Evolutionary conservation across 768 basidiomycete genomes (phyloP), one percentile per base, ranked within the genome.

Genomic region (Piloderma croceum): DNA sequence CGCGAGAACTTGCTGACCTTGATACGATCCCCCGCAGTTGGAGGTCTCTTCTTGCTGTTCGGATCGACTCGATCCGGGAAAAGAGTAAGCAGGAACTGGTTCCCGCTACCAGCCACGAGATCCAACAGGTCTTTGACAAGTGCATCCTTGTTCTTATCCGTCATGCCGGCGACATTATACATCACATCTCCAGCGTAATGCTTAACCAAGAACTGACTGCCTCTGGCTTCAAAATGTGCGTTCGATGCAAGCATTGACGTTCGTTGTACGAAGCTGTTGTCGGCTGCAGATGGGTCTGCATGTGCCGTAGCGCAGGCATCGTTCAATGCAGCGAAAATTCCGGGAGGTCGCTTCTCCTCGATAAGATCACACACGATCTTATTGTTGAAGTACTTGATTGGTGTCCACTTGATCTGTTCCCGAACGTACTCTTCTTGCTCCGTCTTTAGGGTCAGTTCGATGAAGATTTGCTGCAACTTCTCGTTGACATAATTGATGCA

Each of bases 401-500:
- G 93, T 1, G 86, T 94, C 96, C 96, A 99, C 63, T 97, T 90
- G 68, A 99, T 99, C 62, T 94, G 85, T 63, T 99, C 96, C 42
- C 89, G 78, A 21, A 97, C 91, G 56, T 99, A 99, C 65, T 99
- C 96, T 59, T 99, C 96, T 62, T 99, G 96, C 58, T 99, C 96
- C 13, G 94, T 92, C 72, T 99, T 99, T 57, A 99, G 72, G 0
- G 96, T 99, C 36, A 99, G 73, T 62, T 99, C 93, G 54, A 99
- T 99, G 68, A 99, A 99, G 56, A 98, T 99, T 59, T 94, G 94
- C 54, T 99, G 94, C 19, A 99, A 76, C 65, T 99, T 99, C 66
- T 99, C 96, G 73, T 99, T 99, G 68, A 98, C 96, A 54, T 99
- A 99, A 70, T 99, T 99, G 74, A 99, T 99, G 69, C 96, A 99